A percentile compares a stretch with the other conserved stretches of the same genome.
phyloP scores from a whole-genome alignment of 768 basidiomycete species.

The Xanthoconium stramineum region DNA sequence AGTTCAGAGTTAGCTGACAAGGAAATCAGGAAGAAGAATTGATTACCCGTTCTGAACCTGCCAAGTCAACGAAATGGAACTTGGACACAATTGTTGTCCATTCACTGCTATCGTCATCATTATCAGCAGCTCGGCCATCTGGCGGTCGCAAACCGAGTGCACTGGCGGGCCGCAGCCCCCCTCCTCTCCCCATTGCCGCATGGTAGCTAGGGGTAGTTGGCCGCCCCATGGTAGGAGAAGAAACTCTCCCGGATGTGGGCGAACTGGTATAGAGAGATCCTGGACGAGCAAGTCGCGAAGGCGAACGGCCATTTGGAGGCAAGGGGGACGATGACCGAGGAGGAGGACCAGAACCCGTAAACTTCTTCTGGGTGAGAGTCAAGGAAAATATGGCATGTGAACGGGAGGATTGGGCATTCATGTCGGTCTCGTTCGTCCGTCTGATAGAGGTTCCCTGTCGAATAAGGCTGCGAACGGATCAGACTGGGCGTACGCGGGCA shows the following conservation, averaged over 20 bases:
- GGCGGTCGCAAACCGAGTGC: constrained; percentile 67
- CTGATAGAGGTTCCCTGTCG: constrained; percentile 87
- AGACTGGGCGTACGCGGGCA: constrained; percentile 14
- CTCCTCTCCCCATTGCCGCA: constrained; percentile 67
- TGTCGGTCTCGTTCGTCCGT: constrained; percentile 94
- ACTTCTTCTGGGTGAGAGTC: constrained; percentile 89
- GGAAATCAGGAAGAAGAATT: constrained; percentile 3
- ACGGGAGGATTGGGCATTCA: constrained; percentile 98
- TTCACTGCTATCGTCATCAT: constrained; percentile 69
- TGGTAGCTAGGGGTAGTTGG: constrained; percentile 80
- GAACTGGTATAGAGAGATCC: constrained; percentile 64
- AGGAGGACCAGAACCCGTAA: constrained; percentile 62
- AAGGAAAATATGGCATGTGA: constrained; percentile 99
- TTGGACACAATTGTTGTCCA: constrained; percentile 93
- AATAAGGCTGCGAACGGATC: constrained; percentile 59
- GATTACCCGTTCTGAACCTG: constrained; percentile 88
- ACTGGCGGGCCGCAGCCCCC: constrained; percentile 70
- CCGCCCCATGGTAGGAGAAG: constrained; percentile 74
- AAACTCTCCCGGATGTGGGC: constrained; percentile 43
- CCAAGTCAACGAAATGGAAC: constrained; percentile 98
- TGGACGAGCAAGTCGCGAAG: constrained; percentile 78
- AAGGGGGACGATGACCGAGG: constrained; percentile 77
- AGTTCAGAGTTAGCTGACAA: constrained; percentile 19
- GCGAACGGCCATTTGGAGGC: constrained; percentile 69
- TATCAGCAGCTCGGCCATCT: constrained; percentile 36